These are phyloP conservation scores for Sugiyamaella xylanicola DNA, from an alignment of 1,139 yeast species.

Conservation along the genomic window DNA sequence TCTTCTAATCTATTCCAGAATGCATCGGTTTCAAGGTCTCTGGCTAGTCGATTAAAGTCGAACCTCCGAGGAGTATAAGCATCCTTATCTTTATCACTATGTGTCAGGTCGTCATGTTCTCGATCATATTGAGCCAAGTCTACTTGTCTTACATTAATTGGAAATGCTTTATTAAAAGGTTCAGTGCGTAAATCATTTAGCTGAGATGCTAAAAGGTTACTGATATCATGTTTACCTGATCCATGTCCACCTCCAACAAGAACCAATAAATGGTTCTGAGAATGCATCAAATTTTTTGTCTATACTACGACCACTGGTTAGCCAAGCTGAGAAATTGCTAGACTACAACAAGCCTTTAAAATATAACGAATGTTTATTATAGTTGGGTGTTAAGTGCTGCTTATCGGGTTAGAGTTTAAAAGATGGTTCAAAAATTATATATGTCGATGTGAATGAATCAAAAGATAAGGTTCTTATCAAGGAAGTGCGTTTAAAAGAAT, in stretches of 20 bases:
- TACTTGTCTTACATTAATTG: conserved; percentile 16
- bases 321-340: too few species aligned
- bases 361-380: too few species aligned
- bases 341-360: too few species aligned
- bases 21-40: conserved; percentile 7
- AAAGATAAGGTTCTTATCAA: too few species aligned
- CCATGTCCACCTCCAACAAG: conserved; percentile 78
- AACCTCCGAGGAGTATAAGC: conserved; percentile 40
- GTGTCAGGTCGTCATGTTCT: neutral
- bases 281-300: neutral
- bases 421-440: too few species aligned
- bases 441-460: too few species aligned
- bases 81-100: conserved; percentile 2
- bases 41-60: conserved; percentile 41
- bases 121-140: conserved; percentile 15
- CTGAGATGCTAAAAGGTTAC: conserved; percentile 32
- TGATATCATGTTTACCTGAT: conserved; percentile 55
- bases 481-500: too few species aligned
- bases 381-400: too few species aligned
- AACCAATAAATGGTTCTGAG: conserved; percentile 44
- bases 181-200: conserved; percentile 23
- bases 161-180: conserved; percentile 20
- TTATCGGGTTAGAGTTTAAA: too few species aligned
- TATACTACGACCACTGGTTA: neutral
- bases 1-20: conserved; percentile 30